A percentile compares a stretch with the other conserved stretches of the same genome.
Conservation (phyloP, 2,329 filamentous ascomycete species). For the Dendryphion nanum region DNA sequence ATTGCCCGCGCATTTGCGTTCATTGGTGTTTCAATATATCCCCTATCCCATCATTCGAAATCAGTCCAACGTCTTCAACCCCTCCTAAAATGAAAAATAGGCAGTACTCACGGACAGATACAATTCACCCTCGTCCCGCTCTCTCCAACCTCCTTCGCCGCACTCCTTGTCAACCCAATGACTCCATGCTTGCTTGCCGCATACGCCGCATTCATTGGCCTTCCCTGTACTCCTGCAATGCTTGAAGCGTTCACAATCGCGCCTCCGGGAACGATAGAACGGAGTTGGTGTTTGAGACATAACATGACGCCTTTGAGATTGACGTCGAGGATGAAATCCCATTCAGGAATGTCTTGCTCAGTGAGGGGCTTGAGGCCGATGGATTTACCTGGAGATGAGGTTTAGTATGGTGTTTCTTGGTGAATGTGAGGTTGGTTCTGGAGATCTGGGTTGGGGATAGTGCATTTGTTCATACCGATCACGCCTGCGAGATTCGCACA, state of each 20-base stretch:
- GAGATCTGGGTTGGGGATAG: too few relatives aligned
- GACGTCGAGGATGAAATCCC: slow-evolving; percentile 38
- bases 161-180: slow-evolving; percentile 39
- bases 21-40: slow-evolving; percentile 39
- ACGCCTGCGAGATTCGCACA: slow-evolving; percentile 53
- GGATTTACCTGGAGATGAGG: too few relatives aligned
- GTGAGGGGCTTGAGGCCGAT: slow-evolving; percentile 17
- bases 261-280: slow-evolving; percentile 38
- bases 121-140: slow-evolving; percentile 35
- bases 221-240: slow-evolving; percentile 51
- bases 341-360: slow-evolving; percentile 39
- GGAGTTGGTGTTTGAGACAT: slow-evolving; percentile 38
- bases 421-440: too few relatives aligned
- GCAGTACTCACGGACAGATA: slow-evolving; percentile 37
- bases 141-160: slow-evolving; percentile 41
- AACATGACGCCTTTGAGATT: slow-evolving; percentile 42
- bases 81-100: background rate
- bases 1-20: background rate
- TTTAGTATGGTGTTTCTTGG: too few relatives aligned
- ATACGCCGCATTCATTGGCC: slow-evolving; percentile 34
- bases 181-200: slow-evolving; percentile 42
- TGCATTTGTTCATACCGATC: too few relatives aligned
- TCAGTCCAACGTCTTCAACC: background rate
- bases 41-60: slow-evolving; percentile 11
- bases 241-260: slow-evolving; percentile 46